These are phyloP conservation scores for Elsinoe necatrix DNA, from an alignment of 2,329 filamentous ascomycete species.

Conservation along the genomic window DNA sequence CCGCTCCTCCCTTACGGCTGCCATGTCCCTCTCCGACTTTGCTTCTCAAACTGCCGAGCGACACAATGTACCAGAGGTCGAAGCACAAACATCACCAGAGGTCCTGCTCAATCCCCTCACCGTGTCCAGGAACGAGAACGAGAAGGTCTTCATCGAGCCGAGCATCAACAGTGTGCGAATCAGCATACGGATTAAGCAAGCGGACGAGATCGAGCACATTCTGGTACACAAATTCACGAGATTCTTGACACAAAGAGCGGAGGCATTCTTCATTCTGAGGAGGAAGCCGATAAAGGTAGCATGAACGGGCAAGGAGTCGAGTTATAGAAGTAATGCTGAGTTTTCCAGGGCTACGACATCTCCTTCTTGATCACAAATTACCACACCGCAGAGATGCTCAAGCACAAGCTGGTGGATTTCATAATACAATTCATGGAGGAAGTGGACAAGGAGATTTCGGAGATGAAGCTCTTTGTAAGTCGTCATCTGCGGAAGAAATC, in stretches of 20 bases:
- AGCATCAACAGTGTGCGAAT: conserved; percentile 95
- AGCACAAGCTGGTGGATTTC: conserved; percentile 98
- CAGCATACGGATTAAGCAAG: conserved; percentile 98
- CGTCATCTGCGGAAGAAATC: not conserved
- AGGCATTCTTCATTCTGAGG: conserved; percentile 92
- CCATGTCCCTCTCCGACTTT: conserved; percentile 91
- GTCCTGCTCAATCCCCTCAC: conserved; percentile 85
- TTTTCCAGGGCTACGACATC: conserved; percentile 83
- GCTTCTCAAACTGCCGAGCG: conserved; percentile 93
- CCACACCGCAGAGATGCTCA: conserved; percentile 97
- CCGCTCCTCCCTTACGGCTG: conserved; percentile 85
- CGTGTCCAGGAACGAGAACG: conserved; percentile 91
- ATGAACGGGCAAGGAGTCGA: not conserved
- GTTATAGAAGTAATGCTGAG: conserved; percentile 18
- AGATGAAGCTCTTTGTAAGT: conserved; percentile 99
- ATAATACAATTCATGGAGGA: conserved; percentile 99
- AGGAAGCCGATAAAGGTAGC: conserved; percentile 86
- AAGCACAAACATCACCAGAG: conserved; percentile 87
- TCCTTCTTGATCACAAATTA: conserved; percentile 98
- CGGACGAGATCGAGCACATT: conserved; percentile 97
- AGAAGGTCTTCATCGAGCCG: conserved; percentile 91
- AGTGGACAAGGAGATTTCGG: conserved; percentile 98
- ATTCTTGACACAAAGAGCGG: conserved; percentile 90
- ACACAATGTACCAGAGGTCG: conserved; percentile 96
- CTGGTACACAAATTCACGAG: conserved; percentile 97